Conservation (phyloP, 345 rosid genomes). For the Trapa incisa region DNA sequence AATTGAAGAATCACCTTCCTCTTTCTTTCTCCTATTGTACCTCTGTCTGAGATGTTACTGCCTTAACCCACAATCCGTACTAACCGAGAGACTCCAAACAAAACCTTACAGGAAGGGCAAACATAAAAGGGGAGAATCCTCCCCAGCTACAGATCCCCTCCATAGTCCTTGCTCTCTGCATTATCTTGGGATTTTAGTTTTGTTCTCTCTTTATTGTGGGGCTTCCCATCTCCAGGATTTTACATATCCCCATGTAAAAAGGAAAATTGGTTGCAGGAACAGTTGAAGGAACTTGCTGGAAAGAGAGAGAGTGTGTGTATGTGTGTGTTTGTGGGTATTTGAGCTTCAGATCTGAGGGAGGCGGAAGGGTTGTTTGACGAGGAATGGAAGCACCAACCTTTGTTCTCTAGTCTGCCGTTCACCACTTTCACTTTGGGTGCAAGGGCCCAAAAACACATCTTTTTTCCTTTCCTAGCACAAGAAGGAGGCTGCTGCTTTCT, state of each 20-base stretch:
- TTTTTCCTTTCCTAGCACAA: background rate
- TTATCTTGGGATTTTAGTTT: background rate
- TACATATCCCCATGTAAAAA: background rate
- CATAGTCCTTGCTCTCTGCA: conserved; percentile 2
- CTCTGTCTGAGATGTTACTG: background rate
- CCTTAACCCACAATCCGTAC: background rate
- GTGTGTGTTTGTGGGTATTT: background rate
- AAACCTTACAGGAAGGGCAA: background rate
- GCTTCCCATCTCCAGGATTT: conserved; percentile 2
- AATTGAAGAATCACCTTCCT: background rate
- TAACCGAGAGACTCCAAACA: background rate
- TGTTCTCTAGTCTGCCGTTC: background rate
- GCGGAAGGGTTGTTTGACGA: background rate
- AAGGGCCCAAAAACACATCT: conserved; percentile 1
- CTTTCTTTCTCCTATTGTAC: background rate
- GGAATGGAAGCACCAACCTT: background rate
- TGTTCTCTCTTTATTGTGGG: conserved; percentile 1
- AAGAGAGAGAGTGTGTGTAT: background rate
- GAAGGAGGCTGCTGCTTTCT: background rate
- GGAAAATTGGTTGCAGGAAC: background rate
- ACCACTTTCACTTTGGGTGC: background rate
- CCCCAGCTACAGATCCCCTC: background rate
- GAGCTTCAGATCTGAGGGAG: conserved; percentile 12
- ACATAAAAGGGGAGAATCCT: background rate
- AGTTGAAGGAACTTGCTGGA: conserved; percentile 1